These are phyloP conservation scores for Ceratocystiopsis sp. DNA, from an alignment of 2,329 filamentous ascomycete genomes.

Conservation along the genomic window DNA sequence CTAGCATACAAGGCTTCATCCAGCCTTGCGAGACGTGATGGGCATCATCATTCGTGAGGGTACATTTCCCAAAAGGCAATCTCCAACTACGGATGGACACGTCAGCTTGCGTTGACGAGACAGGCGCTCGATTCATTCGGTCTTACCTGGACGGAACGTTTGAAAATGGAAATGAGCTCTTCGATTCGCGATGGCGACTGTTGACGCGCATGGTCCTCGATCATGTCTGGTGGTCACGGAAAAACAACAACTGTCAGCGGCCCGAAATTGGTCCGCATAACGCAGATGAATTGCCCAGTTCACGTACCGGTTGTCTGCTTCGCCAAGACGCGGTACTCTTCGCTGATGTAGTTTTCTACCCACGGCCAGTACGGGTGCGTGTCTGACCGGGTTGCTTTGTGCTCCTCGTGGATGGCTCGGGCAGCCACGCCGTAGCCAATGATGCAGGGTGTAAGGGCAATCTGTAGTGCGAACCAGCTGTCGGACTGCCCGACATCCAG, in stretches of 20 bases:
- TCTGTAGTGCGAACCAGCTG: constrained; percentile 74
- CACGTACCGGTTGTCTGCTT: constrained; percentile 47
- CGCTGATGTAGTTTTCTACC: constrained; percentile 76
- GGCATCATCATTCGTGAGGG: constrained; percentile 8
- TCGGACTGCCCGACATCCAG: constrained; percentile 77
- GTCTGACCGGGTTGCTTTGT: constrained; percentile 36
- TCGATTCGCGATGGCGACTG: constrained; percentile 64
- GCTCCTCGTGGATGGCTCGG: constrained; percentile 46
- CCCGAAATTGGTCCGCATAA: no score
- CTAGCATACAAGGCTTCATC: no score
- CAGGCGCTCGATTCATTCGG: no score
- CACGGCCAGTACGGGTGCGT: constrained; percentile 73
- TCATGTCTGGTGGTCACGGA: constrained; percentile 24
- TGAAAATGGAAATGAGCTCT: constrained; percentile 68
- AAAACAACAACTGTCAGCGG: neutral
- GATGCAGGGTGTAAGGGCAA: constrained; percentile 72
- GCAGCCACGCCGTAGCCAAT: constrained; percentile 80
- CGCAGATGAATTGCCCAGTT: neutral
- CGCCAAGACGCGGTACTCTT: constrained; percentile 62
- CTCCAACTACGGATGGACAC: constrained; percentile 37
- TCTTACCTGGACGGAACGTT: constrained; percentile 66
- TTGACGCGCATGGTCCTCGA: constrained; percentile 57
- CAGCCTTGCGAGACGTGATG: no score
- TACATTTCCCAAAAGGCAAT: constrained; percentile 59
- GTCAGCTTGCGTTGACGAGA: no score